Evolutionary conservation across 306 rosid genomes (phyloP), one percentile per base, ranked within the genome.

Genomic region (Prunus mira): DNA sequence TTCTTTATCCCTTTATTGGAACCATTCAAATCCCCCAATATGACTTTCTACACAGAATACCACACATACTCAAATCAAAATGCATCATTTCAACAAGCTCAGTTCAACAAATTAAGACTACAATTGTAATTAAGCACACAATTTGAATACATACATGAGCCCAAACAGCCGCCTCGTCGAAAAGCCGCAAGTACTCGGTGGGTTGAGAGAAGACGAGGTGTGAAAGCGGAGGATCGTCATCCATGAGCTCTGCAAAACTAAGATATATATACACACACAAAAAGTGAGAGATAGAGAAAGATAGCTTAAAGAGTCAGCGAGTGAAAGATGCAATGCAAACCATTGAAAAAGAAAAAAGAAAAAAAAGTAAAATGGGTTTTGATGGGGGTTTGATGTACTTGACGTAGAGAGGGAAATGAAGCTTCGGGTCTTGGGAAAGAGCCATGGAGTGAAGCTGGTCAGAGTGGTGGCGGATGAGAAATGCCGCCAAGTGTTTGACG

Each of bases 151-250:
- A 56, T 19, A 93, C 98, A 58, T 90, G 95, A 65, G 93, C 93
- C 92, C 88, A 81, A 64, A 90, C 69, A 63, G 97, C 96, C 28
- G 98, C 97, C 50, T 84, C 82, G n/a, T 94, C 96, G 63, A 94
- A 89, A n/a, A 82, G 7, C n/a, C 78, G 89, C 66, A 94, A 80
- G 77, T 80, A 91, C 46, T 82, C 76, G 0, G 76, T 77, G 65
- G 98, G 94, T 80, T 88, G 89, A 46, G 89, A 28, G 73, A 87
- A 94, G 78, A 94, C 72, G 72, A 83, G 87, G 52, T 65, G 84
- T 11, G 96, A 89, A 28, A 92, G 81, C 62, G 69, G 86, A 80
- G 91, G 91, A 27, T 90, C 80, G 24, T 89, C 84, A 15, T 92
- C 91, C 89, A 92, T 30, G 43, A 94, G 84, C 85, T 92, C 96